A percentile compares a stretch with the other conserved stretches of the same genome.
These are phyloP conservation scores for Porcisia hertigi DNA, from an alignment of 208 protist species.

Conservation along the genomic window DNA sequence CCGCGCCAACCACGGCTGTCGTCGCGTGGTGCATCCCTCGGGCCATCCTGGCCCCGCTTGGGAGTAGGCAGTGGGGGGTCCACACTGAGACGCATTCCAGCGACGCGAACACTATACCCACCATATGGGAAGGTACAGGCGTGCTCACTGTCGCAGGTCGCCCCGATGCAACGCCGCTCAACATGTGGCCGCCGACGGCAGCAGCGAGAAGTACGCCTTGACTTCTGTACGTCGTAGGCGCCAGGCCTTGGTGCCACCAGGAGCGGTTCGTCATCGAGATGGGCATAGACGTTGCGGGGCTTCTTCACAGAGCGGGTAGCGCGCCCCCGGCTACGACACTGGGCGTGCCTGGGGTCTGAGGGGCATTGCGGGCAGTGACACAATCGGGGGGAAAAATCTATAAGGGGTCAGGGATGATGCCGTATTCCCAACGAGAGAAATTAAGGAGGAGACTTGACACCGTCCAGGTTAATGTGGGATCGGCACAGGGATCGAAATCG, in stretches of 20 bases:
- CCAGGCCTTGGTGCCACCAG: neutral
- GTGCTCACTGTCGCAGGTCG: neutral
- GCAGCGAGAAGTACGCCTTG: neutral
- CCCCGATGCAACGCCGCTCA: neutral
- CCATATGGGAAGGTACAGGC: neutral
- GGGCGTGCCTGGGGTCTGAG: too few species aligned
- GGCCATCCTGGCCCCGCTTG: too few species aligned
- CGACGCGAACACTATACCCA: neutral
- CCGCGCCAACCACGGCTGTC: too few species aligned
- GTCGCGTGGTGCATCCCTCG: too few species aligned
- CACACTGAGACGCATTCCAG: too few species aligned
- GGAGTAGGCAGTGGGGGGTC: neutral
- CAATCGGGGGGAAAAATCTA: neutral
- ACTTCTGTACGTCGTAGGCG: neutral
- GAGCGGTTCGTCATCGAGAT: neutral
- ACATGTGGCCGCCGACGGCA: neutral
- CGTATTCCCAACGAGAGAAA: neutral
- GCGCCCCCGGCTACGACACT: neutral
- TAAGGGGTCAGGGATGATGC: neutral
- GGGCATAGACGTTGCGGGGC: neutral
- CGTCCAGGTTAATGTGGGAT: conserved; percentile 9
- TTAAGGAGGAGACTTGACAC: too few species aligned
- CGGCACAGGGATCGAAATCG: conserved; percentile 27
- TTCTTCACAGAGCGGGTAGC: too few species aligned
- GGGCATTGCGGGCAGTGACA: neutral